These are phyloP conservation scores for Barbatosphaeria neglecta DNA, from an alignment of 495 filamentous ascomycete species.

Conservation along the genomic window DNA sequence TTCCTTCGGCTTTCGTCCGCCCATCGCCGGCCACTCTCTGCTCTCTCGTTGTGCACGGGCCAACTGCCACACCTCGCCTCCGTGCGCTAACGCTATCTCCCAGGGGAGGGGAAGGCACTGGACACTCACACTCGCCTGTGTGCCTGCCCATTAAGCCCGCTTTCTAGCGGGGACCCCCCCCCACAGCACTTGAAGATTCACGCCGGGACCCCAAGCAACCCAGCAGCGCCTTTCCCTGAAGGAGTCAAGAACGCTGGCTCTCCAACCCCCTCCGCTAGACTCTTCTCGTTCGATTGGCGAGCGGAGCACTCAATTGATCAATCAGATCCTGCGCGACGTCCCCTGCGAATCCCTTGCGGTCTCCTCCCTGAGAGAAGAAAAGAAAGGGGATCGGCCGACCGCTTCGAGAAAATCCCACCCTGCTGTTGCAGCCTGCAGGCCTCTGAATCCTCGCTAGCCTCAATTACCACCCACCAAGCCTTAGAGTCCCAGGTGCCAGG, in stretches of 20 bases:
- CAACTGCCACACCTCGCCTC: background rate
- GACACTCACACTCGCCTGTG: background rate
- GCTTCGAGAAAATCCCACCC: background rate
- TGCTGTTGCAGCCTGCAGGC: background rate
- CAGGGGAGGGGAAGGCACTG: no score
- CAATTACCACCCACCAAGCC: no score
- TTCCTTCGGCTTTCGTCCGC: no score
- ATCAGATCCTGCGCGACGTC: background rate
- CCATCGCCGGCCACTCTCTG: background rate
- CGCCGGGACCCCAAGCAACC: background rate
- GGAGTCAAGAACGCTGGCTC: background rate
- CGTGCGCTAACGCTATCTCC: no score
- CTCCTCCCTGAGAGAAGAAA: no score
- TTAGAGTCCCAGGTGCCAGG: no score
- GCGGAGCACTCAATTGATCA: background rate
- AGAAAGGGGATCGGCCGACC: background rate
- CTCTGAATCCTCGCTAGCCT: no score
- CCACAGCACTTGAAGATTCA: background rate
- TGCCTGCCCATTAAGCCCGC: no score
- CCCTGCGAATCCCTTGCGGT: no score
- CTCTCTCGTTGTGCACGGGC: background rate
- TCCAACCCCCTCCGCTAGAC: background rate
- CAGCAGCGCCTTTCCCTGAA: background rate
- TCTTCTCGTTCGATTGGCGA: background rate
- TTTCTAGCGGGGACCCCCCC: no score